Percentiles rank a stretch among this genome's conserved stretches.
Evolutionary conservation across 371 early-diverging fungal genomes (phyloP).

Genomic region (Rhizoclosmatium hyalinum): DNA sequence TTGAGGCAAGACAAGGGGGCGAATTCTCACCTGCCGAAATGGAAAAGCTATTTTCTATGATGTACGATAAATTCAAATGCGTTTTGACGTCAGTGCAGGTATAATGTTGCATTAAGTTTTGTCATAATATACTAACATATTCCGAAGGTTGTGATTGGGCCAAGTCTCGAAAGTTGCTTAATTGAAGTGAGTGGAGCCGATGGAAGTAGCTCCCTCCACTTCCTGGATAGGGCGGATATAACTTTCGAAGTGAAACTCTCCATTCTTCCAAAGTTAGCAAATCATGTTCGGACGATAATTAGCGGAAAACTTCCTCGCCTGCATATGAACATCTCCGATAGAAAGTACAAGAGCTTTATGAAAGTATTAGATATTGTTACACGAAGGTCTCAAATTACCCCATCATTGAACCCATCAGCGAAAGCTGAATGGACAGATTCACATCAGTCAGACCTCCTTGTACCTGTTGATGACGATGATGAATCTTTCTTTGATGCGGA

Average conservation of each 20-base stretch:
- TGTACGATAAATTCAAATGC: constrained; percentile 92
- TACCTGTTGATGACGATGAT: constrained; percentile 40
- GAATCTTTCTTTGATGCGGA: constrained; percentile 54
- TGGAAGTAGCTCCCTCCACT: constrained; percentile 57
- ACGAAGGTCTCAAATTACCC: neutral
- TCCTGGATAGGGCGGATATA: constrained; percentile 89
- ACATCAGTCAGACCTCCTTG: constrained; percentile 11
- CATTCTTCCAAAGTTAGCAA: constrained; percentile 79
- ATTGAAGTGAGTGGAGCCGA: constrained; percentile 54
- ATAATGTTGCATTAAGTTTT: neutral
- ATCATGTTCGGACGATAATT: constrained; percentile 78
- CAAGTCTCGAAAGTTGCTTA: constrained; percentile 77
- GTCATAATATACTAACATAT: neutral
- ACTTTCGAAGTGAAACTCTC: constrained; percentile 82
- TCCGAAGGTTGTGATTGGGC: constrained; percentile 77
- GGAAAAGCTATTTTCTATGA: constrained; percentile 73
- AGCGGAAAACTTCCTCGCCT: constrained; percentile 86
- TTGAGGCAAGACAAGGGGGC: constrained; percentile 71
- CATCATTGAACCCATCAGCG: neutral
- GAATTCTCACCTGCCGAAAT: constrained; percentile 72
- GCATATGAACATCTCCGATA: constrained; percentile 90
- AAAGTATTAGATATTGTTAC: constrained; percentile 67
- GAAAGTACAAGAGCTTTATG: constrained; percentile 93
- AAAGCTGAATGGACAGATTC: constrained; percentile 6
- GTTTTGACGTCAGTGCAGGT: constrained; percentile 84